Conservation (phyloP, 768 basidiomycete species). For the Rubroboletus satanas region DNA sequence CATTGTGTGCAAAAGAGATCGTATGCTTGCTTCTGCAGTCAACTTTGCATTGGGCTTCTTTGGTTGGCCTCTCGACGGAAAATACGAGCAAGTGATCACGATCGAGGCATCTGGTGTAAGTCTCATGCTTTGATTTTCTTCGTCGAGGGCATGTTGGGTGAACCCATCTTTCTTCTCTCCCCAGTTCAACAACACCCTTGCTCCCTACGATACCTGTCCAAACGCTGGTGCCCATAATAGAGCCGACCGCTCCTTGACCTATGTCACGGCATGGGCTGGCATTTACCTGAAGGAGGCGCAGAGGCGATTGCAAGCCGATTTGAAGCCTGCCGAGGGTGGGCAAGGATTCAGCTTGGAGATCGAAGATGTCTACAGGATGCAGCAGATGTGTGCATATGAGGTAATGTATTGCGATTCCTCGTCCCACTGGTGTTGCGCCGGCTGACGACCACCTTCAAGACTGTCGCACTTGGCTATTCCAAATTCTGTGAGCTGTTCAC, state of each 20-base stretch:
- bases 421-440: background rate
- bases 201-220: constrained; percentile 80
- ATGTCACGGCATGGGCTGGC: constrained; percentile 60
- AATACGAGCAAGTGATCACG: constrained; percentile 75
- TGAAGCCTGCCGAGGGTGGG: constrained; percentile 30
- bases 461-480: constrained; percentile 88
- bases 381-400: constrained; percentile 85
- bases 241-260: constrained; percentile 53
- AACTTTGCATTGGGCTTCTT: constrained; percentile 77
- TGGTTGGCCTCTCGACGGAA: constrained; percentile 64
- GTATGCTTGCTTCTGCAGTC: constrained; percentile 62
- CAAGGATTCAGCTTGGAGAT: constrained; percentile 57
- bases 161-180: background rate
- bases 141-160: background rate
- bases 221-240: constrained; percentile 52
- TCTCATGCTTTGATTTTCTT: constrained; percentile 15
- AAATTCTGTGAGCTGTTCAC: constrained; percentile 91
- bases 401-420: constrained; percentile 29
- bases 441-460: constrained; percentile 41
- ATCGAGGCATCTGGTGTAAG: constrained; percentile 62
- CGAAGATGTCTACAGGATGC: constrained; percentile 72
- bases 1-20: constrained; percentile 46
- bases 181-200: constrained; percentile 80
- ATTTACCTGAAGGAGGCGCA: constrained; percentile 70
- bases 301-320: constrained; percentile 51